A percentile compares a stretch with the other conserved stretches of the same genome.
These are phyloP conservation scores for Coniophora puteana DNA, from an alignment of 1,284 basidiomycete species.

Conservation along the genomic window DNA sequence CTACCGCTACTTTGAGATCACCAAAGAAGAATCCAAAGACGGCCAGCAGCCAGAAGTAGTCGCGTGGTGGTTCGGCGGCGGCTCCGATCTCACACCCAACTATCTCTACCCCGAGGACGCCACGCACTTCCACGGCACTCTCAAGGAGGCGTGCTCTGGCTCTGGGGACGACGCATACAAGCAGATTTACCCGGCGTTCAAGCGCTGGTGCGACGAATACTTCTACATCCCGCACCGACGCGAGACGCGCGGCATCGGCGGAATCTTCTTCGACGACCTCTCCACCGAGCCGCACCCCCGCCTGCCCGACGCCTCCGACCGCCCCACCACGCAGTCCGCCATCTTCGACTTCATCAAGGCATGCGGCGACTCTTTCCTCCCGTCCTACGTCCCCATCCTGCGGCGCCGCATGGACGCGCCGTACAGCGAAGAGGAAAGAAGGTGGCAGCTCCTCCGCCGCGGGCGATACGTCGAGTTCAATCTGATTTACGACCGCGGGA, in stretches of 20 bases:
- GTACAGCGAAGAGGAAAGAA: constrained; percentile 64
- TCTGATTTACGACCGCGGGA: constrained; percentile 83
- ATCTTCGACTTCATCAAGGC: constrained; percentile 76
- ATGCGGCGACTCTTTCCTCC: constrained; percentile 79
- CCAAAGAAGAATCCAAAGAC: constrained; percentile 41
- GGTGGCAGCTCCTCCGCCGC: constrained; percentile 89
- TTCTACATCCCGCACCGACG: constrained; percentile 93
- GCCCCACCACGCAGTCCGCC: constrained; percentile 55
- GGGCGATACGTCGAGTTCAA: constrained; percentile 96
- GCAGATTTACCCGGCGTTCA: constrained; percentile 86
- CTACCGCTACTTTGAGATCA: constrained; percentile 96
- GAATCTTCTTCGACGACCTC: constrained; percentile 96
- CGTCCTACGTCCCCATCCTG: constrained; percentile 86
- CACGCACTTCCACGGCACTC: constrained; percentile 79
- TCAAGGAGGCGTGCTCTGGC: constrained; percentile 76
- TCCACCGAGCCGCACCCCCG: constrained; percentile 55
- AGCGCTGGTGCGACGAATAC: constrained; percentile 97
- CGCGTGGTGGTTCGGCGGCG: constrained; percentile 99
- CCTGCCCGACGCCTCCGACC: constrained; percentile 44
- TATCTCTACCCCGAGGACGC: constrained; percentile 92
- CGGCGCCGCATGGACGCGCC: constrained; percentile 48
- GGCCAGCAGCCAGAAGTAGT: constrained; percentile 43
- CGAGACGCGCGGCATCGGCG: constrained; percentile 90
- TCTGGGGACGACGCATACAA: constrained; percentile 73
- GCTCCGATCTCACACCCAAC: constrained; percentile 93